Percentiles rank a stretch among this genome's conserved stretches.
Evolutionary conservation across 768 basidiomycete genomes (phyloP).

Genomic region (Chlorophyllum brunneum): DNA sequence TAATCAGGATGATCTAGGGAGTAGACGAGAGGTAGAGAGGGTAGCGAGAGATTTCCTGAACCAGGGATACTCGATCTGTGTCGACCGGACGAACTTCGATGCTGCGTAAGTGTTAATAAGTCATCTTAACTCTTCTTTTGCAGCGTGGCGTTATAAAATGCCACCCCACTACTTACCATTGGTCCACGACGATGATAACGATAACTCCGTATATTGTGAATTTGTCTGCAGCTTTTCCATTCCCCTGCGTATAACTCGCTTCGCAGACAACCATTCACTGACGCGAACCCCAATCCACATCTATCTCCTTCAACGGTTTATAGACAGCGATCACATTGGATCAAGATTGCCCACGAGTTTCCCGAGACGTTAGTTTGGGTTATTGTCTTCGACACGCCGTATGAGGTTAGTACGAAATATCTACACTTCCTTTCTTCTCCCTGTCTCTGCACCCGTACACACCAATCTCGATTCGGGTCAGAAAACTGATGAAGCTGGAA

Average conservation of each 20-base stretch:
- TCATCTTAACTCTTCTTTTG: not conserved
- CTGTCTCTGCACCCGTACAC: constrained; percentile 4
- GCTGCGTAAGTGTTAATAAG: constrained; percentile 40
- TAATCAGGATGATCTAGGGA: constrained; percentile 79
- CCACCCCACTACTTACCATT: not conserved
- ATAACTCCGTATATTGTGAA: not conserved
- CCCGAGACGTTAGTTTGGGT: constrained; percentile 64
- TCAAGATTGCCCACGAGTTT: constrained; percentile 63
- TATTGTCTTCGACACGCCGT: constrained; percentile 75
- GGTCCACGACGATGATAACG: not conserved
- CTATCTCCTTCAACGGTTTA: not conserved
- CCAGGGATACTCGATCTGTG: constrained; percentile 67
- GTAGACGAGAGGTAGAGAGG: constrained; percentile 59
- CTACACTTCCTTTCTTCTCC: not conserved
- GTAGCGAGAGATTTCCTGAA: constrained; percentile 48
- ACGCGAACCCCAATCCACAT: not conserved
- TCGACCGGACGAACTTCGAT: constrained; percentile 79
- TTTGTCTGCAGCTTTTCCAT: not conserved
- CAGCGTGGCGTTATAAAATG: too few species aligned
- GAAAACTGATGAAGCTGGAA: not conserved
- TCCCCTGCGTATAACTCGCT: not conserved
- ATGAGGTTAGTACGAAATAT: constrained; percentile 47
- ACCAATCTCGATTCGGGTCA: not conserved
- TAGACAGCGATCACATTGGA: constrained; percentile 75
- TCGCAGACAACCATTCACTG: not conserved